Conservation (phyloP, 2,329 filamentous ascomycete species). For the Anthostomella pinea region DNA sequence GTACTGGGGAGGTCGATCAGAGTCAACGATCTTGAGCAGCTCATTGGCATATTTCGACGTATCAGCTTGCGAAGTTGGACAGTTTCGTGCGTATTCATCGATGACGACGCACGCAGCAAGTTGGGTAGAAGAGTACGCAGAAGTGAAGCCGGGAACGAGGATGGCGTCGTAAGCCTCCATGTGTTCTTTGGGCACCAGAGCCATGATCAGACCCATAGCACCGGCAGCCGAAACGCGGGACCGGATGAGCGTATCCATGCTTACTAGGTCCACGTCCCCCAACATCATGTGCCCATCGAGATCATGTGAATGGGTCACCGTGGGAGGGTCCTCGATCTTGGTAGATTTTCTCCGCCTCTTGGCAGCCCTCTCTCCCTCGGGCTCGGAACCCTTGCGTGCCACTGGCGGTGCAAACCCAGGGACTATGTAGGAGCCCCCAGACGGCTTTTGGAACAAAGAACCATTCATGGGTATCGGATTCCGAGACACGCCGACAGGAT, state of each 20-base stretch:
- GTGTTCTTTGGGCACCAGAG: slow-evolving; percentile 63
- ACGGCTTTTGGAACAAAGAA: slow-evolving; percentile 86
- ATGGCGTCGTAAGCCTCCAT: slow-evolving; percentile 63
- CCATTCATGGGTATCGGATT: slow-evolving; percentile 92
- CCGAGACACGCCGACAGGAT: slow-evolving; percentile 87
- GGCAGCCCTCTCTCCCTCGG: slow-evolving; percentile 59
- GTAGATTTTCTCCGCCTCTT: slow-evolving; percentile 81
- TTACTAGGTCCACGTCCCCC: slow-evolving; percentile 92
- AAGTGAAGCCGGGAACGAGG: slow-evolving; percentile 65
- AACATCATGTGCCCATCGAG: slow-evolving; percentile 98
- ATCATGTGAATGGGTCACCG: slow-evolving; percentile 75
- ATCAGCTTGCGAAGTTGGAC: slow-evolving; percentile 43
- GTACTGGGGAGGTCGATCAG: slow-evolving; percentile 78
- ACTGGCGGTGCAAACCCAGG: slow-evolving; percentile 43
- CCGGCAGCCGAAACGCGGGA: slow-evolving; percentile 84
- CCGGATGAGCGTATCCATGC: slow-evolving; percentile 81
- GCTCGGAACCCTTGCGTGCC: slow-evolving; percentile 48
- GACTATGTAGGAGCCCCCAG: slow-evolving; percentile 74
- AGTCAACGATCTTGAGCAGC: slow-evolving; percentile 75
- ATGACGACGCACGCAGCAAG: slow-evolving; percentile 78
- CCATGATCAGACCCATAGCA: slow-evolving; percentile 83
- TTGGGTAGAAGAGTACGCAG: slow-evolving; percentile 80
- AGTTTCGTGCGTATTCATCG: slow-evolving; percentile 78
- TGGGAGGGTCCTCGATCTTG: slow-evolving; percentile 69
- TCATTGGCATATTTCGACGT: slow-evolving; percentile 59